Conservation (phyloP, 2,329 filamentous ascomycete species). For the Penicillium paneum region DNA sequence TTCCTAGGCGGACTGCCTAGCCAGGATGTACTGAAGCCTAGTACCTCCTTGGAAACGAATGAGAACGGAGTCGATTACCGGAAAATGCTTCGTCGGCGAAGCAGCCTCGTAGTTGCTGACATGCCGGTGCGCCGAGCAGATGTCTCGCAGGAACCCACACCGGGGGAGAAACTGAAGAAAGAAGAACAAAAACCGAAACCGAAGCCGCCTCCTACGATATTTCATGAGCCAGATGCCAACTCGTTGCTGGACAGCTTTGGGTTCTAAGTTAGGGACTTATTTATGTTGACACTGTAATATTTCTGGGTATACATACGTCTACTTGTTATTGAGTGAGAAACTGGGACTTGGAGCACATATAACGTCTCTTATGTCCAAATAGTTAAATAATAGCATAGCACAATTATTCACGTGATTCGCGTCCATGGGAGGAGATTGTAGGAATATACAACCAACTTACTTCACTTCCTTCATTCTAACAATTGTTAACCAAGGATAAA, state of each 20-base stretch:
- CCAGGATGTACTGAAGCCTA: slow-evolving; percentile 38
- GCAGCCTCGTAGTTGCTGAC: slow-evolving; percentile 78
- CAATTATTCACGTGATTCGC: not conserved
- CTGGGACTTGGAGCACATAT: not conserved
- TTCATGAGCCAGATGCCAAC: slow-evolving; percentile 87
- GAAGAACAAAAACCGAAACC: slow-evolving; percentile 41
- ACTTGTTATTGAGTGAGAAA: not conserved
- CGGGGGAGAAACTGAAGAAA: slow-evolving; percentile 22
- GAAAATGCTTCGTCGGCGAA: slow-evolving; percentile 66
- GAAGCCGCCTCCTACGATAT: slow-evolving; percentile 68
- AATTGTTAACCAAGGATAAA: not conserved
- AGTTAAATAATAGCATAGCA: not conserved
- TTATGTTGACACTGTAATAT: slow-evolving; percentile 6
- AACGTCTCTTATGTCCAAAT: not conserved
- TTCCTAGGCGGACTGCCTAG: slow-evolving; percentile 30
- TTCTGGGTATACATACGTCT: not conserved
- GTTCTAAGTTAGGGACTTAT: slow-evolving; percentile 55
- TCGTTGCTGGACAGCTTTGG: slow-evolving; percentile 91
- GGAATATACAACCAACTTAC: not conserved
- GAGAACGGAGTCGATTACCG: slow-evolving; percentile 56
- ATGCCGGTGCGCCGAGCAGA: slow-evolving; percentile 44
- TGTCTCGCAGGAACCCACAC: slow-evolving; percentile 35
- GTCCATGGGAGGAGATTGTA: not conserved
- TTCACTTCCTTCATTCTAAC: not conserved
- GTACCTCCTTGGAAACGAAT: slow-evolving; percentile 22